phyloP scores from a whole-genome alignment of 2,329 filamentous ascomycete species.

The Tetracladium maxilliforme region DNA sequence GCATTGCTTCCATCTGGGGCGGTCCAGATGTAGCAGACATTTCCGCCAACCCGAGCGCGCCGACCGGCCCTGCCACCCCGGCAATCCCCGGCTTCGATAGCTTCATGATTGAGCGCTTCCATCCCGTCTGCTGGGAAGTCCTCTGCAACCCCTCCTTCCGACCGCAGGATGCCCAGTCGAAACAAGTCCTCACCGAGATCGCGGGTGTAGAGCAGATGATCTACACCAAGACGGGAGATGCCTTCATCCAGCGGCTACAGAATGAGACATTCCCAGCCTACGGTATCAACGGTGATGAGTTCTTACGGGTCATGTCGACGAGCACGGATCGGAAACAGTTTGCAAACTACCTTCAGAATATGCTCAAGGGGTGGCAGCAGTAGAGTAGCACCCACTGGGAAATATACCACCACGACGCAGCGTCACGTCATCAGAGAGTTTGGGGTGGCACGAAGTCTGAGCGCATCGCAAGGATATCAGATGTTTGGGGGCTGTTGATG shows the following conservation, averaged over 20 bases:
- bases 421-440: too few species aligned
- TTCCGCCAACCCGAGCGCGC: constrained; percentile 31
- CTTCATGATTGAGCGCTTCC: constrained; percentile 83
- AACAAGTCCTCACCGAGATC: constrained; percentile 78
- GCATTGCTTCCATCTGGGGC: constrained; percentile 82
- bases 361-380: too few species aligned
- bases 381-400: too few species aligned
- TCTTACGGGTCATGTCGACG: constrained; percentile 42
- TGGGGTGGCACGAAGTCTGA: too few species aligned
- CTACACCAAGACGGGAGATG: constrained; percentile 74
- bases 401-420: too few species aligned
- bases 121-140: constrained; percentile 80
- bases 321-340: constrained; percentile 45
- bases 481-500: too few species aligned
- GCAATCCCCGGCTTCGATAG: constrained; percentile 76
- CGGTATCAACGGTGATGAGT: constrained; percentile 46
- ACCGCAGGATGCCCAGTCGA: constrained; percentile 70
- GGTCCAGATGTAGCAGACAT: constrained; percentile 61
- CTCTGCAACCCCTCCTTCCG: constrained; percentile 68
- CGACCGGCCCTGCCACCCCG: constrained; percentile 31
- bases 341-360: constrained; percentile 45
- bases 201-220: constrained; percentile 78
- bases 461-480: too few species aligned
- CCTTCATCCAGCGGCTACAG: constrained; percentile 59
- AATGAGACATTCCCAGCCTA: constrained; percentile 47